Evolutionary conservation across 2,329 filamentous ascomycete genomes (phyloP).

Genomic region (Trichophaea hybrida): DNA sequence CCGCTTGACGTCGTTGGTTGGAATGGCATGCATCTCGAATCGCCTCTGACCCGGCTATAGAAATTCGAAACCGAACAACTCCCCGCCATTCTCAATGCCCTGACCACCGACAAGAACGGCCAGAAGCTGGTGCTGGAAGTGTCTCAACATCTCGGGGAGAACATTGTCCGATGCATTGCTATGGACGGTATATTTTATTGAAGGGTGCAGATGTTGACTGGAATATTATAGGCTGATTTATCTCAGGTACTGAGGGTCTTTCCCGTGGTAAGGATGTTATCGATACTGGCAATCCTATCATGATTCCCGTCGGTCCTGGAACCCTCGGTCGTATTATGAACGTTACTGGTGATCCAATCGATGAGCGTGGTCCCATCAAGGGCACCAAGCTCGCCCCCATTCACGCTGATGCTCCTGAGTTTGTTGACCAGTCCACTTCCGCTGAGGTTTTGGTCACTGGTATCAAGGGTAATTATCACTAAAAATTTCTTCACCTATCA

Average conservation of each 20-base stretch:
- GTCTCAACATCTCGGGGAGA: slow-evolving; percentile 98
- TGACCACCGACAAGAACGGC: slow-evolving; percentile 80
- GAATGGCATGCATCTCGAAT: not conserved
- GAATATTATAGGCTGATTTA: not conserved
- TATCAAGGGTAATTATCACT: slow-evolving; percentile 55
- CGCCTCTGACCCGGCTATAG: slow-evolving; percentile 23
- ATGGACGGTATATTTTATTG: slow-evolving; percentile 63
- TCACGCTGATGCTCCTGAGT: slow-evolving; percentile 83
- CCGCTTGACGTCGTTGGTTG: not conserved
- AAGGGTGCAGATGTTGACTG: not conserved
- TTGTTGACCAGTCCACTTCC: slow-evolving; percentile 88
- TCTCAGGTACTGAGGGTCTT: slow-evolving; percentile 91
- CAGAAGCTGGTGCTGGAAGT: slow-evolving; percentile 95
- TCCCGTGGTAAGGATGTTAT: slow-evolving; percentile 72
- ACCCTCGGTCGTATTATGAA: slow-evolving; percentile 99
- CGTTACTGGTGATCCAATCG: slow-evolving; percentile 99
- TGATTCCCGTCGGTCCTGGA: slow-evolving; percentile 81
- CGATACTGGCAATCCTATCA: slow-evolving; percentile 92
- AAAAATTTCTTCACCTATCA: slow-evolving; percentile 9
- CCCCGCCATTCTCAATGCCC: slow-evolving; percentile 91
- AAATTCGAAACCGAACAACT: slow-evolving; percentile 94
- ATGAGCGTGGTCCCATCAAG: slow-evolving; percentile 98
- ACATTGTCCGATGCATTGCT: slow-evolving; percentile 98
- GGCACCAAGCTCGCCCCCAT: slow-evolving; percentile 74
- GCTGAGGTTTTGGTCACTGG: slow-evolving; percentile 96